phyloP scores from a whole-genome alignment of 73 alveolate species.

The Uronychia binucleata region DNA sequence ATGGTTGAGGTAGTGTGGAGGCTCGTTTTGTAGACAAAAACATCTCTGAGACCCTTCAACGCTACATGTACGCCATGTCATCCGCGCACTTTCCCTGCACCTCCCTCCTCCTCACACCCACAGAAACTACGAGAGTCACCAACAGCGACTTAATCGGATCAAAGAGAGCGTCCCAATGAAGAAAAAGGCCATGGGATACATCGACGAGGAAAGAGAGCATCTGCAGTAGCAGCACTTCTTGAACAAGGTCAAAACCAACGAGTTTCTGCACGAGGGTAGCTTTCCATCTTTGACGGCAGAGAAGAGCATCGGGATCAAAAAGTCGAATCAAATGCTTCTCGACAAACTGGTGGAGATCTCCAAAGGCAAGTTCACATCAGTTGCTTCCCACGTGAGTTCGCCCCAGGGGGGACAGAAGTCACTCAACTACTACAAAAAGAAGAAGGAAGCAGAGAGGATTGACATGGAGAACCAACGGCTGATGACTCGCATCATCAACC shows the following conservation, averaged over 20 bases:
- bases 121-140: not conserved
- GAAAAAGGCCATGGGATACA: not conserved
- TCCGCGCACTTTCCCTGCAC: not conserved
- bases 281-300: constrained; percentile 1
- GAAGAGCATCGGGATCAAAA: constrained; percentile 38
- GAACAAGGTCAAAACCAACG: constrained; percentile 7
- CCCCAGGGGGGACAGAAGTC: constrained; percentile 11
- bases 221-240: not conserved
- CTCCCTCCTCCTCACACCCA: not conserved
- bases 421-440: constrained; percentile 18
- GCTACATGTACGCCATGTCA: not conserved
- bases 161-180: not conserved
- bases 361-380: constrained; percentile 46
- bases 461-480: constrained; percentile 52
- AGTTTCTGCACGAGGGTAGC: not conserved
- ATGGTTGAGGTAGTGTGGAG: too few species aligned
- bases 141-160: not conserved
- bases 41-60: not conserved
- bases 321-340: constrained; percentile 33
- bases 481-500: constrained; percentile 29
- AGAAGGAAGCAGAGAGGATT: constrained; percentile 59
- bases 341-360: constrained; percentile 52
- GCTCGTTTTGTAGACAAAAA: not conserved
- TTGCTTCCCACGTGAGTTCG: constrained; percentile 4
- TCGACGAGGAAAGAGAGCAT: not conserved